Percentiles rank a stretch among this genome's conserved stretches.
phyloP scores from a whole-genome alignment of 1,284 basidiomycete species.

The Porodaedalea pini region DNA sequence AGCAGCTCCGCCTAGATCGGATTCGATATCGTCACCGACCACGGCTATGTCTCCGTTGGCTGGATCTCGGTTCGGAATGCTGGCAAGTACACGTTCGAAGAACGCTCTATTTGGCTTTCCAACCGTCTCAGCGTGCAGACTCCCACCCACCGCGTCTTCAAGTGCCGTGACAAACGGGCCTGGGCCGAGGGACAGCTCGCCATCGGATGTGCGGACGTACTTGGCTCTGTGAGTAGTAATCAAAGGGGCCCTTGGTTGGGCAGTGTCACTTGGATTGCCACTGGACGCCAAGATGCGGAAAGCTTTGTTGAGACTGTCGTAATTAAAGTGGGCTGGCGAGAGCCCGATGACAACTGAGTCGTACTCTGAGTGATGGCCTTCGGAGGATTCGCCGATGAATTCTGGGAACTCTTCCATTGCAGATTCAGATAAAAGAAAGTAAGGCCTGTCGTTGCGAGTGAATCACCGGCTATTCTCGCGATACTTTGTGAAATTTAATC shows the following conservation, averaged over 20 bases:
- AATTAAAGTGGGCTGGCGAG: constrained; percentile 51
- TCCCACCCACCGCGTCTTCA: constrained; percentile 47
- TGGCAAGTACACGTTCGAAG: constrained; percentile 54
- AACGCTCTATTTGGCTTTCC: constrained; percentile 64
- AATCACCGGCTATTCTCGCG: background rate
- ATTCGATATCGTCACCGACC: constrained; percentile 63
- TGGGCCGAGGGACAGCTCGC: constrained; percentile 58
- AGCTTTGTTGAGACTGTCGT: constrained; percentile 57
- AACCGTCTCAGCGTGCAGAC: constrained; percentile 46
- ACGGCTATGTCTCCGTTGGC: constrained; percentile 42
- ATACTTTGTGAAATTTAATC: background rate
- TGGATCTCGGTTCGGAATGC: constrained; percentile 35
- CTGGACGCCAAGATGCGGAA: constrained; percentile 57
- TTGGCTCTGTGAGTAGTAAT: constrained; percentile 58
- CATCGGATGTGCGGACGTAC: constrained; percentile 42
- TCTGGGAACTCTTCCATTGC: constrained; percentile 49
- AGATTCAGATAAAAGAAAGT: constrained; percentile 55
- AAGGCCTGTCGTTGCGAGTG: constrained; percentile 42
- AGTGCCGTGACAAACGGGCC: constrained; percentile 67
- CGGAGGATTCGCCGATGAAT: constrained; percentile 23
- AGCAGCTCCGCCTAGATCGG: constrained; percentile 65
- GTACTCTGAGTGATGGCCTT: constrained; percentile 30
- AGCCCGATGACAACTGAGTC: constrained; percentile 70
- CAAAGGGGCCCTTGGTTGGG: constrained; percentile 31
- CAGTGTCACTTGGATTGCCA: constrained; percentile 19